Conservation (phyloP, 371 early-diverging fungal species). For the Mortierella sp. region DNA sequence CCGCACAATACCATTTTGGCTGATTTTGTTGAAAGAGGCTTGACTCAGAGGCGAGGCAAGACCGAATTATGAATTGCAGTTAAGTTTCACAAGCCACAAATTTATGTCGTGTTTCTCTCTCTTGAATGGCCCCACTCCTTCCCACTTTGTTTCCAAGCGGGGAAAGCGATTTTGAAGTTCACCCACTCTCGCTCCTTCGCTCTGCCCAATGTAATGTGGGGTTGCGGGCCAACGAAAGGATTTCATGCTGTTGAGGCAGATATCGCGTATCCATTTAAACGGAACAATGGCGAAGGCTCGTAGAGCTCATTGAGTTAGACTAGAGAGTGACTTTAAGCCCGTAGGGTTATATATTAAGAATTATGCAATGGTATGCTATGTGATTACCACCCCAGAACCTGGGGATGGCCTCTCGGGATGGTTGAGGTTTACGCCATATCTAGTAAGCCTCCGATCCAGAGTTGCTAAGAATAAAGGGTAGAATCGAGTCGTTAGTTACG, state of each 20-base stretch:
- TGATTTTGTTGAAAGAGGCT: constrained; percentile 28
- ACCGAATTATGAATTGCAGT: background rate
- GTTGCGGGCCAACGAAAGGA: no score
- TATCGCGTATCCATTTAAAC: no score
- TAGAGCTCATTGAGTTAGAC: no score
- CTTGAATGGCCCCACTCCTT: background rate
- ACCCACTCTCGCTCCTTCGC: background rate
- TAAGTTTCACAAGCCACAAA: background rate
- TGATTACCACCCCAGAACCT: background rate
- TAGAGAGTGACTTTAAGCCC: no score
- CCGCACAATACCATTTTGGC: constrained; percentile 27
- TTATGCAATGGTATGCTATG: background rate
- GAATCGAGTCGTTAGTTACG: background rate
- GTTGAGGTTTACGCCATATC: constrained; percentile 49
- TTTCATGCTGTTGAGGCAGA: no score
- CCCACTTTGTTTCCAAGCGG: no score
- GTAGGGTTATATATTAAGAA: no score
- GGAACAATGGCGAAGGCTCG: no score
- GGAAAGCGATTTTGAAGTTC: background rate
- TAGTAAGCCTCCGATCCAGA: constrained; percentile 34
- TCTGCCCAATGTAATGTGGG: no score
- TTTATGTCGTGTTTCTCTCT: no score
- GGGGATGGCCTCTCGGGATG: constrained; percentile 9
- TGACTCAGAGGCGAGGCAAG: constrained; percentile 6
- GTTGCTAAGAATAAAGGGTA: constrained; percentile 14